Base-by-base conservation (phyloP, 306 rosid genomes). In the Acacia melanoxylon region DNA sequence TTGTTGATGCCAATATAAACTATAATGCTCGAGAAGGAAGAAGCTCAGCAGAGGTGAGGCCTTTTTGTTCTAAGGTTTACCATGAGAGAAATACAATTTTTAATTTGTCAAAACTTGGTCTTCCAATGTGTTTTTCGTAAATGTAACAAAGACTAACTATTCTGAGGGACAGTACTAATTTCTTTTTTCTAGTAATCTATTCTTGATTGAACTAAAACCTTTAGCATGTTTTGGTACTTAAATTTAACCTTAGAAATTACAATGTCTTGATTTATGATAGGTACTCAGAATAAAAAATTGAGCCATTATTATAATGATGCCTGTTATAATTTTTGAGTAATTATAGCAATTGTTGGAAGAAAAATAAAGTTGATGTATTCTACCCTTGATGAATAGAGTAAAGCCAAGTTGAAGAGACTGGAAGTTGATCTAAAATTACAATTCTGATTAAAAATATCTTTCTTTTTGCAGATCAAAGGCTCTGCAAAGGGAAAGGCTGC, bases 11-110 rank as follows among this genome's bases (percentile, higher is more conserved):
- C 75, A 94, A 91, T 75, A 75, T 96, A 82, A 82, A 91, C 69
- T 91, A 96, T 83, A 86, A 94, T 91, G 89, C 97, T 80, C 92
- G 95, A 51, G 97, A 96, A 89, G 93, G 92, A 83, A 91, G 93
- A 85, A 92, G 97, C 92, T 89, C 94, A 15, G 90, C 89, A 19
- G 97, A 91, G 95, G 99, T 92, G 86, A 88, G 88, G 72, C 69
- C 69, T 59, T 86, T 80, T 46, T 65, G 67, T 75, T 75, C 70
- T 41, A 46, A 82, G 41, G 27, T 76, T 16, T 73, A 25, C 74
- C 78, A 31, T 69, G 59, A 17, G 58, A 62, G 25, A 75, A 37
- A 46, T 74, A 58, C 19, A 25, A 27, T 24, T 81, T 77, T 22
- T 72, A 8, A 54, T 78, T 75, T n/a, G 20, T 42, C 35, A 62